Conservation (phyloP, 768 basidiomycete species). For the Melanogaster broomeanus region DNA sequence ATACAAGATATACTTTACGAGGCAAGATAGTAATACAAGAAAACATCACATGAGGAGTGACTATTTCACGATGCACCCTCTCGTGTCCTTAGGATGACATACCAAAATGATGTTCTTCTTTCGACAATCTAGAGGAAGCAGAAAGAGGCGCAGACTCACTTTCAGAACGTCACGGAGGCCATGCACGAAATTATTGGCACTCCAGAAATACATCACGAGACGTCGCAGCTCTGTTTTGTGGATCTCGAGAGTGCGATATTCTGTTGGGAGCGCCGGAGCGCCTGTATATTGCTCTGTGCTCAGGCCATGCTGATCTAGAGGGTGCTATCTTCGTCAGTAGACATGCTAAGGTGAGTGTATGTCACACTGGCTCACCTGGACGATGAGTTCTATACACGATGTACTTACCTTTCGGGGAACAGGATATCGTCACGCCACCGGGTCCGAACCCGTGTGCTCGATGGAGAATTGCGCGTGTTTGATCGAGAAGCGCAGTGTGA, state of each 20-base stretch:
- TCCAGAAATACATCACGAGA: slow-evolving; percentile 3
- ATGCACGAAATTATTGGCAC: slow-evolving; percentile 5
- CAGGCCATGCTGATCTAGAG: not conserved
- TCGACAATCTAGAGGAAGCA: too few relatives aligned
- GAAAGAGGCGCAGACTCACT: not conserved
- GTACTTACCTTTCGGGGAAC: not conserved
- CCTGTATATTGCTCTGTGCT: not conserved
- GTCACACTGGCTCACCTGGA: not conserved
- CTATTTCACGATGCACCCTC: not conserved
- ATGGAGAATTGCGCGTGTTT: not conserved
- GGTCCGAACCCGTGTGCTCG: not conserved
- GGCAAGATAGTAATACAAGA: too few relatives aligned
- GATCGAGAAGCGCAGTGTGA: not conserved
- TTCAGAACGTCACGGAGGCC: not conserved
- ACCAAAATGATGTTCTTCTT: not conserved
- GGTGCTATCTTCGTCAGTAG: not conserved
- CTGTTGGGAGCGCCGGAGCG: not conserved
- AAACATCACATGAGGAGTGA: too few relatives aligned
- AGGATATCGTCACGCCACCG: not conserved
- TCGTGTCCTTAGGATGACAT: too few relatives aligned
- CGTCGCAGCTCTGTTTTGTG: not conserved
- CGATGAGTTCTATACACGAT: not conserved
- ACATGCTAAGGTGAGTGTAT: not conserved
- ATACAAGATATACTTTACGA: too few relatives aligned
- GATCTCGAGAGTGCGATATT: not conserved